Evolutionary conservation across 1,139 yeast genomes (phyloP).

Genomic region (Blastobotrys proliferans): DNA sequence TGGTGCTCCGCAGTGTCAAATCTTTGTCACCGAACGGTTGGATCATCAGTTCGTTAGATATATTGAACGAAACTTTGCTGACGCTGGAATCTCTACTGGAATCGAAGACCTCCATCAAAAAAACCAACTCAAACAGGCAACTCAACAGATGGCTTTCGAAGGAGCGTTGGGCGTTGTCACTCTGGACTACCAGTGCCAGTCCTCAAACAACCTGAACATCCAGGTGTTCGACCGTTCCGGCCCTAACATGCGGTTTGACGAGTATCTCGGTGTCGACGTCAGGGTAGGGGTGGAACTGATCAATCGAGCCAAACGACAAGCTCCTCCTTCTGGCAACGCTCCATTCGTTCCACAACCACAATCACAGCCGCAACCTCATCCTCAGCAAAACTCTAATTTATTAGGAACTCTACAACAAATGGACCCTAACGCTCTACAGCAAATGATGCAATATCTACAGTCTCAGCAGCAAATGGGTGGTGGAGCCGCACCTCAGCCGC

Average conservation of each 20-base stretch:
- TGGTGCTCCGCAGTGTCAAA: slow-evolving; percentile 53
- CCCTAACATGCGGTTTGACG: slow-evolving; percentile 71
- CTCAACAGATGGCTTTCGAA: slow-evolving; percentile 76
- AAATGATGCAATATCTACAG: slow-evolving; percentile 27
- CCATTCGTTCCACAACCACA: slow-evolving; percentile 5
- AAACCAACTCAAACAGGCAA: slow-evolving; percentile 49
- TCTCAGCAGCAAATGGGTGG: slow-evolving; percentile 22
- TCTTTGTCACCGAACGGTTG: slow-evolving; percentile 64
- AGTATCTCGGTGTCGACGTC: slow-evolving; percentile 64
- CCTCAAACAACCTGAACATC: slow-evolving; percentile 50
- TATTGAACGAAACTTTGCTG: slow-evolving; percentile 52
- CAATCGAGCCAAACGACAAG: slow-evolving; percentile 26
- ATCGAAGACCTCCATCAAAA: slow-evolving; percentile 44
- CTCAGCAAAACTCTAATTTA: slow-evolving; percentile 17
- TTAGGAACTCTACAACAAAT: slow-evolving; percentile 29
- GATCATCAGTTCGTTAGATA: slow-evolving; percentile 49
- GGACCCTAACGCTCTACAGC: slow-evolving; percentile 33
- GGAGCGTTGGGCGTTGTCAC: slow-evolving; percentile 73
- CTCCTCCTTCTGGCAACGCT: background rate
- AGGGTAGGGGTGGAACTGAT: slow-evolving; percentile 57
- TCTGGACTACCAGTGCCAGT: slow-evolving; percentile 45
- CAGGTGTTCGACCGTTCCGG: slow-evolving; percentile 71
- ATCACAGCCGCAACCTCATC: slow-evolving; percentile 5
- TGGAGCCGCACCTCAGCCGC: slow-evolving; percentile 11
- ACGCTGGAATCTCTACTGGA: slow-evolving; percentile 47